Evolutionary conservation across 208 protist species (phyloP), one percentile per base, ranked within the genome.

Genomic region (Wallacemonas sp.): DNA sequence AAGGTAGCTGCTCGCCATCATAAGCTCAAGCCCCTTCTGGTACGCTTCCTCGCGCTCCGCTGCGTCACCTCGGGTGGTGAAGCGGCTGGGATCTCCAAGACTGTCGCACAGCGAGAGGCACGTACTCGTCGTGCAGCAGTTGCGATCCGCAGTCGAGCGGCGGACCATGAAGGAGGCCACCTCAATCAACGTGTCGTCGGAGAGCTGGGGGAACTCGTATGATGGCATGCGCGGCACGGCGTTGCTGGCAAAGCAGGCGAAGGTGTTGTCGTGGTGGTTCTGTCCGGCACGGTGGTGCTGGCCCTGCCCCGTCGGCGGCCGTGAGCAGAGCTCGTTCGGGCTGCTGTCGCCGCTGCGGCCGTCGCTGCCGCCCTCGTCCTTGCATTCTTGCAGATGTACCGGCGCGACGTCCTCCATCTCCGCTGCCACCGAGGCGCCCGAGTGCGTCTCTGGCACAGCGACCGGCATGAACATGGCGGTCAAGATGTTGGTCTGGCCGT

Each of bases 201-300:
- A 34, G 12, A 85, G 17, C 21, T 73, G 58, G 12, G 63, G 72
- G 1, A 89, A 61, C 24, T 72, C 60, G 27, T 82, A 76, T 19
- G 61, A 61, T 2, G 80, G 80, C 70, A 84, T 80, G 33, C 65
- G 74, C 26, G 39, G 55, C 2, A 65, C 24, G 26, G 58, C 54
- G 72, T 89, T 89, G 61, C 79, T 89, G 1, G 76, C 71, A 27
- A 70, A 85, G 67, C 78, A 83, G 14, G 14, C 54, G 49, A 73
- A 84, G 12, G 38, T 16, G 47, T 0, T 6, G 8, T 8, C 47
- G 24, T 55, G 21, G 2, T 11, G 36, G 36, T 6, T 14, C 14
- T 41, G 36, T 41, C 36, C 36, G 36, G 9, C 14, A 32, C 41
- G 55, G 34, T 38, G 49, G 12, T 61, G 32, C 43, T 17, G 17